A percentile compares a stretch with the other conserved stretches of the same genome.
Evolutionary conservation across 106 monocot genomes (phyloP).

Genomic region (Platanthera zijinensis): DNA sequence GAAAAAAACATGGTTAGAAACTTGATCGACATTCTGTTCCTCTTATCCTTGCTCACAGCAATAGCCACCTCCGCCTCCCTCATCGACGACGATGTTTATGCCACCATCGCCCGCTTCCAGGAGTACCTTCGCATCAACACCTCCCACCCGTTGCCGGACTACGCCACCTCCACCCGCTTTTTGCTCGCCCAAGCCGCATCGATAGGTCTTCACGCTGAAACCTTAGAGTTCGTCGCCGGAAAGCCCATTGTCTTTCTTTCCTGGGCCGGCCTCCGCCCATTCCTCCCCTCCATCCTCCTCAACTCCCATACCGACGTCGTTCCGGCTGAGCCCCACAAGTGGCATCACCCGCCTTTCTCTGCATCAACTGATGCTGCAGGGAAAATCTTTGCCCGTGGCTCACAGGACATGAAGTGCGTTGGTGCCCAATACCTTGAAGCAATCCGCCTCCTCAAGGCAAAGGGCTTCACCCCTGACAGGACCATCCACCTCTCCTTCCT

Average conservation of each 20-base stretch:
- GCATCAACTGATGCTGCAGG: constrained; percentile 38
- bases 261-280: constrained; percentile 55
- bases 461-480: constrained; percentile 50
- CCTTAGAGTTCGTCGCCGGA: constrained; percentile 43
- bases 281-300: constrained; percentile 82
- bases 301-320: constrained; percentile 99
- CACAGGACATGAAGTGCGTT: constrained; percentile 99
- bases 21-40: background rate
- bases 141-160: constrained; percentile 78
- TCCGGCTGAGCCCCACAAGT: constrained; percentile 80
- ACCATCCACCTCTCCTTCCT: constrained; percentile 74
- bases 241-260: constrained; percentile 80
- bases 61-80: background rate
- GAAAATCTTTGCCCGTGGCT: constrained; percentile 67
- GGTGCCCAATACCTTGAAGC: constrained; percentile 90
- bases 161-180: constrained; percentile 52
- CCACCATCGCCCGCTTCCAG: constrained; percentile 58
- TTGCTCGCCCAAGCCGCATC: constrained; percentile 33
- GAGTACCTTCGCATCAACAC: constrained; percentile 89
- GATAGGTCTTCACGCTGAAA: constrained; percentile 27
- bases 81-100: constrained; percentile 5
- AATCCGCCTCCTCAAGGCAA: constrained; percentile 33
- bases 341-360: constrained; percentile 67
- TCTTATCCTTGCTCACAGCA: background rate
- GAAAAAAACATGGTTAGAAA: constrained; percentile 2